Base-by-base conservation (phyloP, 1,284 basidiomycete genomes). In the Xanthoconium separans region DNA sequence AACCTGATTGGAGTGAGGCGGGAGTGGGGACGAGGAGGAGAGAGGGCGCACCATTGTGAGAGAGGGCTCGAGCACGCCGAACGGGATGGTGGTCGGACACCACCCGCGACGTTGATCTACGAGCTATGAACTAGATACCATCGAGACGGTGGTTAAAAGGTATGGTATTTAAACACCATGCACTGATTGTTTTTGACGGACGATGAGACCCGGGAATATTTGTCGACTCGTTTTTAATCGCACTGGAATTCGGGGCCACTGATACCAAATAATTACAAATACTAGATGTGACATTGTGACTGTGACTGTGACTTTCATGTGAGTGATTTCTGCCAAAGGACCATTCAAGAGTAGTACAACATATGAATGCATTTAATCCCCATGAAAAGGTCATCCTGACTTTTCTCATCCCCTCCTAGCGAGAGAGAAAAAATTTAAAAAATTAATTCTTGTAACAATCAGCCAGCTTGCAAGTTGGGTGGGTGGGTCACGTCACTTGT, bases 31-130 rank as follows among this genome's bases (percentile, higher is more conserved):
- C 6, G 36, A 18, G 20, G 6, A 46, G n/a, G n/a, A 16, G 48
- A 45, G 53, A 39, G 37, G 57, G 68, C 74, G 42, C 58, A 78
- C 81, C 79, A 69, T 68, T 58, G 53, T 64, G 53, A 42, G 53
- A 42, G 53, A 39, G 52, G 50, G 48, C 7, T 34, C 6, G 11
- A 16, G 34, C 41, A 60, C 62, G 68, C 65, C 64, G 64, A 70
- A 72, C 73, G 73, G 71, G 40, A 69, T 70, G 58, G 69, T 69
- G 70, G 64, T 60, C 57, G 53, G 55, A 70, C 70, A 77, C 75
- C 77, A 75, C 75, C 78, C 69, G 72, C 73, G 68, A 74, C 71
- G 71, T 61, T 64, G 57, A 71, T 70, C 70, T 66, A 70, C 69
- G 77, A 75, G 76, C 76, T 79, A 76, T 58, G 71, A 75, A 48